A percentile compares a stretch with the other conserved stretches of the same genome.
Evolutionary conservation across 2,329 filamentous ascomycete genomes (phyloP).

Genomic region (Penicillium sclerotigenum): DNA sequence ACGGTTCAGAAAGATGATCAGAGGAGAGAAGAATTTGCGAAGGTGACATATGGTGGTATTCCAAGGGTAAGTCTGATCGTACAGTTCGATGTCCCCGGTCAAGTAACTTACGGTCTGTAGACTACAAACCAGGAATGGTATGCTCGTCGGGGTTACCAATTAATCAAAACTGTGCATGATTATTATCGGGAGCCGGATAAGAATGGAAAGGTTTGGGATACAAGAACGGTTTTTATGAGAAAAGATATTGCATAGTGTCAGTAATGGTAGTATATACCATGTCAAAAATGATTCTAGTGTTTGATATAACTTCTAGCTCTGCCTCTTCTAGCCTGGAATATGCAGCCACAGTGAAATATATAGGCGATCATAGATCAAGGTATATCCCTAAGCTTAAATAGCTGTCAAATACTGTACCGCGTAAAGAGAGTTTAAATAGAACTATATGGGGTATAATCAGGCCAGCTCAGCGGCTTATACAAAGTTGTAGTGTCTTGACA

Average conservation of each 20-base stretch:
- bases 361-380: not conserved
- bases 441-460: too few species aligned
- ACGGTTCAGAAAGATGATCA: slow-evolving; percentile 18
- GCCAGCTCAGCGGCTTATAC: too few species aligned
- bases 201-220: slow-evolving; percentile 15
- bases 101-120: slow-evolving; percentile 7
- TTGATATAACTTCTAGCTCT: not conserved
- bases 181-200: slow-evolving; percentile 15
- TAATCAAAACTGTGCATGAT: slow-evolving; percentile 16
- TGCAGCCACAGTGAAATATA: not conserved
- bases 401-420: not conserved
- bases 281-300: not conserved
- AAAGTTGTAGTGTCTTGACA: too few species aligned
- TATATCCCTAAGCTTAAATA: not conserved
- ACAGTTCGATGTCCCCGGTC: not conserved
- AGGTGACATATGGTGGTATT: slow-evolving; percentile 3
- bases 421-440: too few species aligned
- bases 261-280: not conserved
- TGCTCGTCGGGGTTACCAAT: slow-evolving; percentile 18
- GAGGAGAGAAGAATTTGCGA: slow-evolving; percentile 17
- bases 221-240: slow-evolving; percentile 21
- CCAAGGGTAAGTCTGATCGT: slow-evolving; percentile 13
- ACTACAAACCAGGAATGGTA: slow-evolving; percentile 23
- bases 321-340: not conserved
- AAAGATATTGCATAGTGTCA: slow-evolving; percentile 13